Conservation (phyloP, 1,284 basidiomycete species). For the Fomitopsis pinicola region DNA sequence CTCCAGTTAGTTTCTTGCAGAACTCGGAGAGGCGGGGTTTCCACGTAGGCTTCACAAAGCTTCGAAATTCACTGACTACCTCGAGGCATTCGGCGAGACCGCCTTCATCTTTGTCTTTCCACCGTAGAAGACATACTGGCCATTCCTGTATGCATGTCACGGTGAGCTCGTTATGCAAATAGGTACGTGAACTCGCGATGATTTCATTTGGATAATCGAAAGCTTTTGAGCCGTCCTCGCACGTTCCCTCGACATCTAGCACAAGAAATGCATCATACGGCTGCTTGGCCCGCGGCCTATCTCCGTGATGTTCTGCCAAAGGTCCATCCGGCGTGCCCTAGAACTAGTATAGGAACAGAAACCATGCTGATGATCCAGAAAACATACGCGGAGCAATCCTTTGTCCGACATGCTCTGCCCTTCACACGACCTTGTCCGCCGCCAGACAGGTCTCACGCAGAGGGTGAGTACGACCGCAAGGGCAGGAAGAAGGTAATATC, state of each 20-base stretch:
- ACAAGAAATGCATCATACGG: constrained; percentile 71
- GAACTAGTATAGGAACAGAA: neutral
- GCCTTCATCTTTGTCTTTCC: constrained; percentile 61
- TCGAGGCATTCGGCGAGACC: constrained; percentile 56
- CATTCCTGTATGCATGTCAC: constrained; percentile 58
- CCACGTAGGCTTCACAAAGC: constrained; percentile 88
- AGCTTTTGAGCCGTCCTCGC: constrained; percentile 43
- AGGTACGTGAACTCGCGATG: constrained; percentile 55
- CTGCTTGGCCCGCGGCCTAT: constrained; percentile 36
- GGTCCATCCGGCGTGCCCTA: constrained; percentile 1
- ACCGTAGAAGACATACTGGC: constrained; percentile 83
- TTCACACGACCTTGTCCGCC: neutral
- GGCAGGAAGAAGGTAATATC: neutral
- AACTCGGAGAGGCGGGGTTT: constrained; percentile 77
- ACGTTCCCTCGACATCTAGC: constrained; percentile 91
- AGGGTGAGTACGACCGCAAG: neutral
- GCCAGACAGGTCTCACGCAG: neutral
- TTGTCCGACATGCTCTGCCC: neutral
- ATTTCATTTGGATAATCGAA: constrained; percentile 74
- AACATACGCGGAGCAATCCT: neutral
- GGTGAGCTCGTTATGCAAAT: neutral
- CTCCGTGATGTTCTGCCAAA: neutral
- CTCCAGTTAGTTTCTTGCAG: constrained; percentile 86
- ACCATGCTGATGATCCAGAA: too few relatives aligned
- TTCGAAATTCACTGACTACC: constrained; percentile 78